Evolutionary conservation across 108 stramenopile species (phyloP).

Genomic region (Stephanodiscus triporus): DNA sequence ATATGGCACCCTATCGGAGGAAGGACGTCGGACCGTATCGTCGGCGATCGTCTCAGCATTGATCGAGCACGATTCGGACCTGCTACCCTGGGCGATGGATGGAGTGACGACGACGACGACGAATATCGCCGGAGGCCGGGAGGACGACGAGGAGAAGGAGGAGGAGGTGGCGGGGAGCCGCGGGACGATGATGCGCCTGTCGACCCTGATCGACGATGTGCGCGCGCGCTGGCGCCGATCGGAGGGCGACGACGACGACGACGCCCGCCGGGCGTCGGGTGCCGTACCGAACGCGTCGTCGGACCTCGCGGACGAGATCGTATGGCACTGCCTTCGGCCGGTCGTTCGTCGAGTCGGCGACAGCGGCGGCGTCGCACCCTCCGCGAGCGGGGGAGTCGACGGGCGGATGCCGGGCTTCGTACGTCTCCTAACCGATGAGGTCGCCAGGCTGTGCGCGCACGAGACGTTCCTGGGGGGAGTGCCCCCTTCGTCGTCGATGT

Average conservation of each 20-base stretch:
- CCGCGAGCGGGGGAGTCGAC: neutral
- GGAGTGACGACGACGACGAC: neutral
- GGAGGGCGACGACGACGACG: conserved; percentile 25
- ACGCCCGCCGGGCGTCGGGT: too few relatives aligned
- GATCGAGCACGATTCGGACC: conserved; percentile 42
- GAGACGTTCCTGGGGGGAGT: conserved; percentile 36
- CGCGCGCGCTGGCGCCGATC: conserved; percentile 38
- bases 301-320: conserved; percentile 22
- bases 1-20: conserved; percentile 46
- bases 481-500: conserved; percentile 16
- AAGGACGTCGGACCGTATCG: conserved; percentile 45
- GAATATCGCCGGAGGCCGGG: too few relatives aligned
- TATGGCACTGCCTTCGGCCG: conserved; percentile 48
- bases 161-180: neutral
- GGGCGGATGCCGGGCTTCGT: conserved; percentile 33
- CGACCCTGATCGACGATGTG: conserved; percentile 33
- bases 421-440: conserved; percentile 28
- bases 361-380: neutral
- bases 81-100: conserved; percentile 21
- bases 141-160: neutral
- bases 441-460: conserved; percentile 40
- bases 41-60: conserved; percentile 45
- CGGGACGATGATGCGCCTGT: conserved; percentile 18
- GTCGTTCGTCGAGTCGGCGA: neutral
- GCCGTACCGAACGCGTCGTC: too few relatives aligned